phyloP scores from a whole-genome alignment of 441 rosid species.

The Jatropha podagrica region DNA sequence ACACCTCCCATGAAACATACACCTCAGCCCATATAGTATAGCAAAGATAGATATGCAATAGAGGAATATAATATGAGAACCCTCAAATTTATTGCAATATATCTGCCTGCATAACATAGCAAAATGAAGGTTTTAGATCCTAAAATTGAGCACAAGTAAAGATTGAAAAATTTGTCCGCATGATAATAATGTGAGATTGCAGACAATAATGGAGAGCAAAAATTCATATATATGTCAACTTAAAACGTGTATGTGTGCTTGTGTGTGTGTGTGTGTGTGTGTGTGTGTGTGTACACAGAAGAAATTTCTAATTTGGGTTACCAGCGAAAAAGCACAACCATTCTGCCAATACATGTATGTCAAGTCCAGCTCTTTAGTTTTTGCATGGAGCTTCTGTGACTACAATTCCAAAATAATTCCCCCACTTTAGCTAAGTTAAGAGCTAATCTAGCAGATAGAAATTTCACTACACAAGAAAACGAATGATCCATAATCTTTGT shows the following conservation, averaged over 20 bases:
- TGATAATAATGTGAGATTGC: background rate
- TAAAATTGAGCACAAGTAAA: background rate
- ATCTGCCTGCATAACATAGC: slow-evolving; percentile 38
- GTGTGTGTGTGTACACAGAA: no score
- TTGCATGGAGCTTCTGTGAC: background rate
- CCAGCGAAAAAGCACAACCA: background rate
- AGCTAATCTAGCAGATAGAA: background rate
- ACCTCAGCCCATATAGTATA: slow-evolving; percentile 68
- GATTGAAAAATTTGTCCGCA: background rate
- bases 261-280: no score
- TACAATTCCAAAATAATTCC: background rate
- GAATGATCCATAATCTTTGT: background rate
- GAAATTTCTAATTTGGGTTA: no score
- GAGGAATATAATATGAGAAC: slow-evolving; percentile 4
- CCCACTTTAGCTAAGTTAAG: background rate
- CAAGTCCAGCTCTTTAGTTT: background rate
- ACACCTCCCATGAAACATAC: slow-evolving; percentile 72
- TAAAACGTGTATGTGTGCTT: no score
- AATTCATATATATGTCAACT: background rate
- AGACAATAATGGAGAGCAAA: background rate
- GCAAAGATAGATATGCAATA: slow-evolving; percentile 16
- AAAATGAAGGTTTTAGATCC: background rate
- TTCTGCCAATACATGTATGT: background rate
- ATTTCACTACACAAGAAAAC: no score
- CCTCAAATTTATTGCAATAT: slow-evolving; percentile 18